phyloP scores from a whole-genome alignment of 202 grass and related monocot species.

The Schoenoplectus triqueter region DNA sequence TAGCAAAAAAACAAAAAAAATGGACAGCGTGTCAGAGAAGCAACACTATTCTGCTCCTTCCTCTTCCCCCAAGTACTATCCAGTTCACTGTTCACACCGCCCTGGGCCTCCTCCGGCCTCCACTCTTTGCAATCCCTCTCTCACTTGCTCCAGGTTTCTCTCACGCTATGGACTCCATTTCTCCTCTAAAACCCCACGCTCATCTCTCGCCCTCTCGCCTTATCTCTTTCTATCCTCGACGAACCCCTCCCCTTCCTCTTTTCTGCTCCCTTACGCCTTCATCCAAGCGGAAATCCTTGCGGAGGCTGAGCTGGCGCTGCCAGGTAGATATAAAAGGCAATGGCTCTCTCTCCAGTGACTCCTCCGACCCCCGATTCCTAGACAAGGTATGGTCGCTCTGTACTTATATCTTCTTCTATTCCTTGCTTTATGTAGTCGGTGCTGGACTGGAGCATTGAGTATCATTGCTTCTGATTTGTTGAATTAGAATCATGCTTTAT shows the following conservation, averaged over 20 bases:
- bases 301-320: constrained; percentile 48
- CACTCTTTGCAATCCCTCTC: background rate
- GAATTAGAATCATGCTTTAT: background rate
- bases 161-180: constrained; percentile 21
- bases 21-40: background rate
- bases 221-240: constrained; percentile 44
- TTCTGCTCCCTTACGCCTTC: constrained; percentile 8
- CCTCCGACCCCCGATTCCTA: constrained; percentile 47
- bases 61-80: background rate
- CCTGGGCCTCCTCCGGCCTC: background rate
- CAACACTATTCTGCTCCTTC: background rate
- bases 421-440: background rate
- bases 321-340: constrained; percentile 63
- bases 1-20: background rate
- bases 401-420: background rate
- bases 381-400: constrained; percentile 50
- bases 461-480: constrained; percentile 11
- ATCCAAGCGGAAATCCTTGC: constrained; percentile 19
- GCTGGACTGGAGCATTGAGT: background rate
- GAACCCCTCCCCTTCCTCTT: constrained; percentile 13
- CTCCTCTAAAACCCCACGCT: constrained; percentile 27
- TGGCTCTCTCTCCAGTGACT: constrained; percentile 61
- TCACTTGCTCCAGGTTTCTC: background rate
- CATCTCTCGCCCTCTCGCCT: constrained; percentile 29
- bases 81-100: background rate